phyloP scores from a whole-genome alignment of 495 filamentous ascomycete species.

The Talaromyces liani region DNA sequence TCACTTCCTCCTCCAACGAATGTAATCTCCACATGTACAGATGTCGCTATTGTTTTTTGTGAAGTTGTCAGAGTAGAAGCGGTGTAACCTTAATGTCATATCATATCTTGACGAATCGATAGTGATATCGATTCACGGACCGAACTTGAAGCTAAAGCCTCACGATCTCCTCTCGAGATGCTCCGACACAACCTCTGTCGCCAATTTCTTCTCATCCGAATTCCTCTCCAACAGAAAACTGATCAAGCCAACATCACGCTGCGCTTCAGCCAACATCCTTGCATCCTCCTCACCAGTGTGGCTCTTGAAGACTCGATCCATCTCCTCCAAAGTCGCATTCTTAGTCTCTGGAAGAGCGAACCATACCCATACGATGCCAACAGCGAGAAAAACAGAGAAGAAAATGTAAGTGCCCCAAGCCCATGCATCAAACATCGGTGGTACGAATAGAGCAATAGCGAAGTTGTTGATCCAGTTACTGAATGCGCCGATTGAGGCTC shows the following conservation, averaged over 20 bases:
- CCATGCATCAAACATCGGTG: background rate
- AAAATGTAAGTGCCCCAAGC: background rate
- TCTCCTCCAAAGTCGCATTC: background rate
- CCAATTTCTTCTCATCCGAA: background rate
- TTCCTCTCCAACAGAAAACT: background rate
- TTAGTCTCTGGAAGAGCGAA: background rate
- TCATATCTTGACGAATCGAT: too few species aligned
- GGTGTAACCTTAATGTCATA: too few species aligned
- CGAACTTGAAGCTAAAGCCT: too few species aligned
- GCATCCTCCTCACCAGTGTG: background rate
- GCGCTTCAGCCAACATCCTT: background rate
- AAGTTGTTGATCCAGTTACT: background rate
- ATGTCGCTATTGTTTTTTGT: too few species aligned
- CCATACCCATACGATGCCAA: background rate
- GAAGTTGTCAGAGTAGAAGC: too few species aligned
- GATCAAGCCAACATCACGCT: background rate
- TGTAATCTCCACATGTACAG: too few species aligned
- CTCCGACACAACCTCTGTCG: background rate
- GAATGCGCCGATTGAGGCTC: background rate
- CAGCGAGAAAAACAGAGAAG: background rate
- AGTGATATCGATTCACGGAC: too few species aligned
- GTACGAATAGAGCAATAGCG: background rate
- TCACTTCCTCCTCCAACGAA: too few species aligned
- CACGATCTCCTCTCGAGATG: background rate
- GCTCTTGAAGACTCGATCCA: background rate